Evolutionary conservation across 768 basidiomycete species (phyloP).

Genomic region (Inosperma sp.): DNA sequence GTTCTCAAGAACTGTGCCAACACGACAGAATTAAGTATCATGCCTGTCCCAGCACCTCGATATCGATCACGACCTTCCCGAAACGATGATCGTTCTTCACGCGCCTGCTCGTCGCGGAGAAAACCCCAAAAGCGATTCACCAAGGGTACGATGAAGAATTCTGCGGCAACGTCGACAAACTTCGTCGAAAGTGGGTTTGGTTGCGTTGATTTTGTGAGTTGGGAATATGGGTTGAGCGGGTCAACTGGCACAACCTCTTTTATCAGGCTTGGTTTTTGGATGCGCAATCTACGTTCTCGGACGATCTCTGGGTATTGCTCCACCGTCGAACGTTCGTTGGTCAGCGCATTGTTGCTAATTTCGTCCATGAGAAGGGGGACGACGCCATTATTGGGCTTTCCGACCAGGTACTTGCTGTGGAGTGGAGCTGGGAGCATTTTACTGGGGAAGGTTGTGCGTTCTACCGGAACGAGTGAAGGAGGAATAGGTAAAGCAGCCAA

Average conservation of each 20-base stretch:
- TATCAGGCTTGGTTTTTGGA: slow-evolving; percentile 47
- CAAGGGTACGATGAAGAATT: slow-evolving; percentile 84
- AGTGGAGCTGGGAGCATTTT: slow-evolving; percentile 69
- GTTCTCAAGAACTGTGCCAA: slow-evolving; percentile 74
- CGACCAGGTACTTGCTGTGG: slow-evolving; percentile 60
- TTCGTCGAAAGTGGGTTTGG: slow-evolving; percentile 25
- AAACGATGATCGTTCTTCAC: slow-evolving; percentile 65
- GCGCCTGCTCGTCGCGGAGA: slow-evolving; percentile 75
- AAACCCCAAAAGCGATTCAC: slow-evolving; percentile 96
- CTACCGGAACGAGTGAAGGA: slow-evolving; percentile 25
- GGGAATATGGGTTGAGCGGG: slow-evolving; percentile 16
- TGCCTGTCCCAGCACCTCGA: slow-evolving; percentile 71
- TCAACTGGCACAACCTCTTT: slow-evolving; percentile 34
- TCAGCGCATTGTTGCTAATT: slow-evolving; percentile 60
- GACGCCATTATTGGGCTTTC: slow-evolving; percentile 34
- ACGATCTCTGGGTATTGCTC: slow-evolving; percentile 52
- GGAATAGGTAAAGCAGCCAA: slow-evolving; percentile 50
- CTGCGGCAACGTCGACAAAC: slow-evolving; percentile 74
- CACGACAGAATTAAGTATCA: slow-evolving; percentile 75
- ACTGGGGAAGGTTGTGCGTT: slow-evolving; percentile 64
- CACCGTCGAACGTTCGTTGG: slow-evolving; percentile 51
- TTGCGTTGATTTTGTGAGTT: slow-evolving; percentile 2
- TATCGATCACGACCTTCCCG: slow-evolving; percentile 54
- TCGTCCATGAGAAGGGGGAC: slow-evolving; percentile 58
- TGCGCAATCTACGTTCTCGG: slow-evolving; percentile 70